Evolutionary conservation across 106 monocot genomes (phyloP).

Genomic region (Dioscorea dumetorum): DNA sequence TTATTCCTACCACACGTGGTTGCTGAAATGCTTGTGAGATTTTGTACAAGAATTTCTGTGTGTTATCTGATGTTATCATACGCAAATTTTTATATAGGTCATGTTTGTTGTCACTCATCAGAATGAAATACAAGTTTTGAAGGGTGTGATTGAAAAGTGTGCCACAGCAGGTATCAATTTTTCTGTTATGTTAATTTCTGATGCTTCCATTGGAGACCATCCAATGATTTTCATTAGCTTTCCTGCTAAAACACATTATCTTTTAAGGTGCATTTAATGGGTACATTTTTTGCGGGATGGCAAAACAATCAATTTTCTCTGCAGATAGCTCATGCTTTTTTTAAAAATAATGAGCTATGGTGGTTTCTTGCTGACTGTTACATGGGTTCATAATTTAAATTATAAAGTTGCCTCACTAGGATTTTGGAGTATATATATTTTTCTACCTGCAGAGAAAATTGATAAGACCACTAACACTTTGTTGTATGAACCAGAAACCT

Average conservation of each 20-base stretch:
- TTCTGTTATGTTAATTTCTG: not conserved
- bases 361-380: not conserved
- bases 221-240: not conserved
- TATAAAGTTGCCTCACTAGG: too few relatives aligned
- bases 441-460: too few relatives aligned
- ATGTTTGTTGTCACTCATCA: conserved; percentile 44
- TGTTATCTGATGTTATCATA: not conserved
- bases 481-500: too few relatives aligned
- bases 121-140: conserved; percentile 40
- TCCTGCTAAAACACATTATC: not conserved
- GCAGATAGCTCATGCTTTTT: not conserved
- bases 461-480: too few relatives aligned
- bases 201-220: not conserved
- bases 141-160: conserved; percentile 23
- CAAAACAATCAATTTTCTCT: not conserved
- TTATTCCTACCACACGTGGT: too few relatives aligned
- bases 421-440: too few relatives aligned
- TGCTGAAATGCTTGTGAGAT: not conserved
- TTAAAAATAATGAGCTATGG: not conserved
- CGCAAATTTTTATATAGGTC: conserved; percentile 13
- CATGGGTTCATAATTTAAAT: too few relatives aligned
- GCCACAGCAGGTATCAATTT: conserved; percentile 30
- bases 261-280: not conserved
- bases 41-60: not conserved
- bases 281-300: not conserved